Base-by-base conservation (phyloP, 2,329 filamentous ascomycete genomes). In the Paracamarosporium sp. region DNA sequence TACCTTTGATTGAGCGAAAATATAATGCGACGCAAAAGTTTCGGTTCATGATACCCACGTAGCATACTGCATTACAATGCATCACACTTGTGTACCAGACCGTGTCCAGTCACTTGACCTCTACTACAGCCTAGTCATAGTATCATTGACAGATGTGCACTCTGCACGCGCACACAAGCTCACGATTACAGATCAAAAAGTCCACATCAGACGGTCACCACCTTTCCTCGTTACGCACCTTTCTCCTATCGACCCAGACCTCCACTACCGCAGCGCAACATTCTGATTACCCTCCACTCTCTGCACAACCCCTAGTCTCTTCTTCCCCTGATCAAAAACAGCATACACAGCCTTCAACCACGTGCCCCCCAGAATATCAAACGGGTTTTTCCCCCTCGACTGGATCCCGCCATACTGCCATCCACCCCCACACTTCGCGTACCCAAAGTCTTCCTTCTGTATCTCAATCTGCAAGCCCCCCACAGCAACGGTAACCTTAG, bases 391-490 rank as follows among this genome's bases (percentile, higher is more conserved):
- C 3, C 87, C 87, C 40, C 86, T 82, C 48, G 83, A 87, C 77
- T 91, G 88, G 30, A 90, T 85, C 2, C 87, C 87, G 5, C 88
- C 88, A 67, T 87, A 90, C 66, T 83, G 81, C 71, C 82, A 82
- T 2, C 82, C 83, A 47, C 82, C 78, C 11, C 83, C 83, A 0
- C 82, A 81, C 52, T 83, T 79, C 1, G 85, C 82, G 61, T 88
- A 90, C 1, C 81, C 79, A 11, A 90, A 74, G 65, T 88, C 86
- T 60, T 88, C 84, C 67, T 88, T 87, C 75, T 88, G 83, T 53
- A 90, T 81, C 15, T 79, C 72, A 65, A 89, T 87, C 46, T 85
- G 80, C 62, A 81, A 83, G 57, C 83, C 82, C 6, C 89, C 89
- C 45, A 92, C 82, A 4, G 86, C 87, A 56, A 92, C 81, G 4